Evolutionary conservation across 202 grass and related monocot genomes (phyloP).

Genomic region (Miscanthus sacchariflorus): DNA sequence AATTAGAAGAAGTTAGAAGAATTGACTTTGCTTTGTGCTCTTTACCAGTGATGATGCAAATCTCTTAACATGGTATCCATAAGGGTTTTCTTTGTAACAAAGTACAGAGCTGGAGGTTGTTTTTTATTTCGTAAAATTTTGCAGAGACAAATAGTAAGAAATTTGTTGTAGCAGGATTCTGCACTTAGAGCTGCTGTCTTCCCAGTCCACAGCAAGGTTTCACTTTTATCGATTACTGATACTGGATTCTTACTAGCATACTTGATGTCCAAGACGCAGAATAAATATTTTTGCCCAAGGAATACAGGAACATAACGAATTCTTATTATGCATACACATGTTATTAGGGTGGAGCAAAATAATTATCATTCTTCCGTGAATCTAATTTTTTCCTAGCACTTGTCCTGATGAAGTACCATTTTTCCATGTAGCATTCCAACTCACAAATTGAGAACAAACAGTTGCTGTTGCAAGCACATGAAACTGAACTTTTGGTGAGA

Average conservation of each 20-base stretch:
- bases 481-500: conserved; percentile 54
- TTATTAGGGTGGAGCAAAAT: background rate
- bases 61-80: background rate
- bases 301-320: conserved; percentile 4
- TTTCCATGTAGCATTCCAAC: conserved; percentile 40
- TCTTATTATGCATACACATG: background rate
- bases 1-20: conserved; percentile 2
- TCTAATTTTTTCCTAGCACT: background rate
- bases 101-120: conserved; percentile 9
- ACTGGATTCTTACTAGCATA: background rate
- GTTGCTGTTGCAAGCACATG: conserved; percentile 50
- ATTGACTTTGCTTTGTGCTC: background rate
- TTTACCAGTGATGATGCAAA: conserved; percentile 13
- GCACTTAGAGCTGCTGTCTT: background rate
- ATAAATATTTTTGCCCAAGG: background rate
- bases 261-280: background rate
- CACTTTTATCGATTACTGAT: background rate
- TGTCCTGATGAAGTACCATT: conserved; percentile 8
- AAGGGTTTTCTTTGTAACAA: background rate
- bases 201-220: background rate
- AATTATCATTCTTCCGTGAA: background rate
- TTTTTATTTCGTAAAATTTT: background rate
- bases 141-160: background rate
- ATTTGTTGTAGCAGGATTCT: background rate
- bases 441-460: conserved; percentile 30